Evolutionary conservation across 306 rosid genomes (phyloP).

Genomic region (Castanea mollissima): DNA sequence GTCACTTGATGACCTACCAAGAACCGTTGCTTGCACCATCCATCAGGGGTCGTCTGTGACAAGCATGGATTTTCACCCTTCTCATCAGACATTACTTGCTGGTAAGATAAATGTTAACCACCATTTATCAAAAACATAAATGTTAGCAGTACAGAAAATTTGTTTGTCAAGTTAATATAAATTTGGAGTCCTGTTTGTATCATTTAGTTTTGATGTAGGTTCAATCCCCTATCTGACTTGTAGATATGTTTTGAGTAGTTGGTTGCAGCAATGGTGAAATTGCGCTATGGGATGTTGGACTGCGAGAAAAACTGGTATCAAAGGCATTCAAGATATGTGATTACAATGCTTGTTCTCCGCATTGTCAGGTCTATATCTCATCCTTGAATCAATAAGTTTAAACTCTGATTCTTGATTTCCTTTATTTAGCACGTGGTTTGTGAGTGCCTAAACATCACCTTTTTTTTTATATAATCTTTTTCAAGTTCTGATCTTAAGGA

Average conservation of each 20-base stretch:
- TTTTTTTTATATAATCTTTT: neutral
- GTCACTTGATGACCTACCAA: conserved; percentile 47
- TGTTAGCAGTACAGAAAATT: neutral
- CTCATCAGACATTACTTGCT: conserved; percentile 45
- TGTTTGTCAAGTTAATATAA: neutral
- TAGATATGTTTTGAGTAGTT: conserved; percentile 40
- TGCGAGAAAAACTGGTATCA: conserved; percentile 40
- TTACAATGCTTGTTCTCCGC: conserved; percentile 23
- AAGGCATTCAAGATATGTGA: conserved; percentile 46
- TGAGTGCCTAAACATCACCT: neutral
- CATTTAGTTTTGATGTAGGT: neutral
- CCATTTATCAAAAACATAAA: neutral
- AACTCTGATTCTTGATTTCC: neutral
- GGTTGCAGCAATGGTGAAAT: conserved; percentile 59
- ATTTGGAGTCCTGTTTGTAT: neutral
- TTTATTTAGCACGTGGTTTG: neutral
- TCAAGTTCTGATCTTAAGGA: too few relatives aligned
- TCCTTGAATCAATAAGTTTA: neutral
- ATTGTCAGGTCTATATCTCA: conserved; percentile 42
- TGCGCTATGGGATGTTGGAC: conserved; percentile 53
- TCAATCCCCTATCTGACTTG: conserved; percentile 11
- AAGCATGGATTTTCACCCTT: conserved; percentile 65
- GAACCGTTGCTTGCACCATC: conserved; percentile 37
- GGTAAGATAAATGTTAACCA: conserved; percentile 34
- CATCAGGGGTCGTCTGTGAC: conserved; percentile 41